These are phyloP conservation scores for Suillus hirtellus DNA, from an alignment of 768 basidiomycete genomes.

Conservation along the genomic window DNA sequence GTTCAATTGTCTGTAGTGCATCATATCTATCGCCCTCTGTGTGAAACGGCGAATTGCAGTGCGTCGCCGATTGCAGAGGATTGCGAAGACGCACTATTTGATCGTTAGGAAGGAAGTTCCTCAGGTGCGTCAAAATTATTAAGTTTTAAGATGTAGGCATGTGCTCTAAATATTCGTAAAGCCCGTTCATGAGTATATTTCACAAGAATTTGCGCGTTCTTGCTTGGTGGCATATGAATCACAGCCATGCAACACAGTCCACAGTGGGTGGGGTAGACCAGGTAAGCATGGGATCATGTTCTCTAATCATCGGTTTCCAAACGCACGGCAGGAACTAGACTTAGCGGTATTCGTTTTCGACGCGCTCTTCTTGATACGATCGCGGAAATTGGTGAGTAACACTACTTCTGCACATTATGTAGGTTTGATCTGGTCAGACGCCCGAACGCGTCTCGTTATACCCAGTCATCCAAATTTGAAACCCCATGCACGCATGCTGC, in stretches of 20 bases:
- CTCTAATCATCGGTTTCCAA: background rate
- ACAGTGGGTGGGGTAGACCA: slow-evolving; percentile 76
- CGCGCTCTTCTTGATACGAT: slow-evolving; percentile 72
- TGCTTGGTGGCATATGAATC: slow-evolving; percentile 73
- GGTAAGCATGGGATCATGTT: slow-evolving; percentile 38
- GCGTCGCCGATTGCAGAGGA: slow-evolving; percentile 60
- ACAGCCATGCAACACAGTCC: slow-evolving; percentile 62
- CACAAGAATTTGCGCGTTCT: slow-evolving; percentile 74
- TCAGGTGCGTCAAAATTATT: slow-evolving; percentile 40
- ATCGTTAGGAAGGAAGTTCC: slow-evolving; percentile 60
- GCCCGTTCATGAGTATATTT: slow-evolving; percentile 67
- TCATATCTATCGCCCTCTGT: slow-evolving; percentile 61
- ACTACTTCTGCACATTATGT: background rate
- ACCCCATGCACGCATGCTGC: slow-evolving; percentile 74
- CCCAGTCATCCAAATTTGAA: slow-evolving; percentile 69
- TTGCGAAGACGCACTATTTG: slow-evolving; percentile 60
- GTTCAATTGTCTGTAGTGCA: slow-evolving; percentile 40
- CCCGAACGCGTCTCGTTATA: slow-evolving; percentile 68
- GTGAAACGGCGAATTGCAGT: slow-evolving; percentile 70
- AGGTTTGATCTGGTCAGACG: slow-evolving; percentile 43
- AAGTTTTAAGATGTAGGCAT: background rate
- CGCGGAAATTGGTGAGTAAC: slow-evolving; percentile 59
- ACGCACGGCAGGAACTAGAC: slow-evolving; percentile 53
- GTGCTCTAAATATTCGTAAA: slow-evolving; percentile 27
- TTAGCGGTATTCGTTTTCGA: slow-evolving; percentile 63